Evolutionary conservation across 805 yeast species (phyloP).

Genomic region (Ascoidea rubescens): DNA sequence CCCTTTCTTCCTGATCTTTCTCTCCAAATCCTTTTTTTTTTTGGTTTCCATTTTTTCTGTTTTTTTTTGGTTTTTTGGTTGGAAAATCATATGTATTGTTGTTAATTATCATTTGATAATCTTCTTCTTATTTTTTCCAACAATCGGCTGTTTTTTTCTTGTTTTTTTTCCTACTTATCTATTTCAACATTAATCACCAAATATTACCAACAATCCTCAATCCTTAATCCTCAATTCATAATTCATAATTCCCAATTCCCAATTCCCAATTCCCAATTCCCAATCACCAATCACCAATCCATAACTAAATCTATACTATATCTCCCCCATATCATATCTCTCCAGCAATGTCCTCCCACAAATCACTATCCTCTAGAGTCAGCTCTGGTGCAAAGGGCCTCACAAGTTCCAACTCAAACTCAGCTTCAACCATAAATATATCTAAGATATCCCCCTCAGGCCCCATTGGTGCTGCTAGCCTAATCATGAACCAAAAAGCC

Average conservation of each 20-base stretch:
- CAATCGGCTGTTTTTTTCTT: no score
- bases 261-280: background rate
- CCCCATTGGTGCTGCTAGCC: constrained; percentile 27
- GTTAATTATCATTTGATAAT: no score
- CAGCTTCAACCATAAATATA: background rate
- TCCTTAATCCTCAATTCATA: background rate
- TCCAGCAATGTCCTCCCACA: background rate
- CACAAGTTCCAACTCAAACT: background rate
- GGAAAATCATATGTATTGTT: no score
- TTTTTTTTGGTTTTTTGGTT: no score
- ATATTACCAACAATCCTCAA: background rate
- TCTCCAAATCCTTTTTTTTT: no score
- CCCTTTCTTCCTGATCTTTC: no score
- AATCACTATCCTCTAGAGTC: background rate
- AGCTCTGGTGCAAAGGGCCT: background rate
- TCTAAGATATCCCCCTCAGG: constrained; percentile 21
- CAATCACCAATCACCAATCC: background rate
- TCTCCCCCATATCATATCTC: background rate
- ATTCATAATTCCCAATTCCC: background rate
- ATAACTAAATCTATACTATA: background rate
- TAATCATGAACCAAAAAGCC: constrained; percentile 52
- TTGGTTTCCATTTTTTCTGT: no score
- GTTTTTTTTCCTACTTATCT: no score
- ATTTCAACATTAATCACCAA: no score
- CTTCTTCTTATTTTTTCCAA: no score